Base-by-base conservation (phyloP, 768 basidiomycete species). In the Cubamyces lactineus region DNA sequence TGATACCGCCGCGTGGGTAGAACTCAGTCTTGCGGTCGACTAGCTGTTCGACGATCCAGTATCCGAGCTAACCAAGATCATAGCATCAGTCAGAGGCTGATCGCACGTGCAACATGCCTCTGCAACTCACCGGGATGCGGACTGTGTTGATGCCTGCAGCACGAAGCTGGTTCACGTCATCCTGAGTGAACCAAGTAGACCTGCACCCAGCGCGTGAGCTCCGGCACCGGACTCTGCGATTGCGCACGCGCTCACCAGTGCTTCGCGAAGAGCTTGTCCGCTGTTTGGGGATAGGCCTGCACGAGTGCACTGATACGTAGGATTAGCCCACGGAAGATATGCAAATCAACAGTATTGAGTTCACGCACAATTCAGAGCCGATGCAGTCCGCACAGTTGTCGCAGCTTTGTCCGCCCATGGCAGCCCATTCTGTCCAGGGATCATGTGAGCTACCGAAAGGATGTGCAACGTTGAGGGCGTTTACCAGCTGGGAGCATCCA, bases 401-500 rank as follows among this genome's bases (percentile, higher is more conserved):
- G 67, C 89, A 90, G 2, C 64, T 59, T 64, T 92, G 59, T 0
- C 91, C 91, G 23, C 91, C 91, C 91, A 93, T 92, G 8, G 76
- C 71, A 1, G 73, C 21, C 91, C 91, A 93, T 79, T 82, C 91
- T 87, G 65, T 2, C 6, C 4, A 19, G 28, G 12, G 17, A 2
- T 13, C 6, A 28, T 42, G 24, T 21, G 11, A 39, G 53, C 5
- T 15, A 34, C 19, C 17, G n/a, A 13, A n/a, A 28, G 7, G 28
- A 28, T 3, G 28, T 7, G 7, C 28, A 28, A 28, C 3, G 4
- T 28, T 28, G 28, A 28, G 28, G 28, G 7, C 7, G 28, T 7
- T 3, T 62, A 86, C 86, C 87, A 72, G 79, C 75, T 9, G 89
- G 89, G 43, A 91, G 78, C 90, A 92, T 92, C 91, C 91, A 92